Conservation (phyloP, 768 basidiomycete species). For the Lactarius psammicola region DNA sequence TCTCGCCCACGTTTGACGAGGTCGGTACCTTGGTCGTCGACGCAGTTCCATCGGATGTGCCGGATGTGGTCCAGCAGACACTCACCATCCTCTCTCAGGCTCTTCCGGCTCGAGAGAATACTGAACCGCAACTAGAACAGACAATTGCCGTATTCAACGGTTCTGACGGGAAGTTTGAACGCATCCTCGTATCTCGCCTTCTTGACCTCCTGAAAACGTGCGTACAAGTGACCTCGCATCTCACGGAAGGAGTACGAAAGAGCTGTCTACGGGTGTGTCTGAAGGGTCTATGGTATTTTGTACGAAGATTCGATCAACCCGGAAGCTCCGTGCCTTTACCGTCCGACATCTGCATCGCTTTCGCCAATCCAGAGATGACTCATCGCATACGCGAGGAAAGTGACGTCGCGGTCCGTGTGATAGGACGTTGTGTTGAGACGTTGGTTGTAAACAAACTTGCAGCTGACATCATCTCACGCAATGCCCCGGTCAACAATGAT, state of each 20-base stretch:
- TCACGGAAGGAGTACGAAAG: neutral
- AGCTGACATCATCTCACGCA: neutral
- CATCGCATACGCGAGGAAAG: neutral
- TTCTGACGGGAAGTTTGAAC: neutral
- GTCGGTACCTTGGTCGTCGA: neutral
- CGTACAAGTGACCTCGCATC: neutral
- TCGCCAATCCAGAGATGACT: neutral
- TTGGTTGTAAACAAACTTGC: neutral
- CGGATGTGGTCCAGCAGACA: constrained; percentile 5
- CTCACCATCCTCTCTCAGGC: neutral
- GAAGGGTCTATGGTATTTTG: neutral
- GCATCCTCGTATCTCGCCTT: neutral
- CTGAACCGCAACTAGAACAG: neutral
- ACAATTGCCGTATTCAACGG: neutral
- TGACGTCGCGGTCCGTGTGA: neutral
- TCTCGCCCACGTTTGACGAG: neutral
- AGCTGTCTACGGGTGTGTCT: neutral
- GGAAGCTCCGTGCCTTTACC: neutral
- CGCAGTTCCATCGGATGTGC: neutral
- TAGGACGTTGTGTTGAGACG: neutral
- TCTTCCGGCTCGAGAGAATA: neutral
- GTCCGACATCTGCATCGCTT: neutral
- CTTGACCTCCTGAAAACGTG: neutral
- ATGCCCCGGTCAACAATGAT: neutral
- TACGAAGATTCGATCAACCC: neutral